Evolutionary conservation across 257 asterid species (phyloP).

Genomic region (Nyctanthes arbortristis): DNA sequence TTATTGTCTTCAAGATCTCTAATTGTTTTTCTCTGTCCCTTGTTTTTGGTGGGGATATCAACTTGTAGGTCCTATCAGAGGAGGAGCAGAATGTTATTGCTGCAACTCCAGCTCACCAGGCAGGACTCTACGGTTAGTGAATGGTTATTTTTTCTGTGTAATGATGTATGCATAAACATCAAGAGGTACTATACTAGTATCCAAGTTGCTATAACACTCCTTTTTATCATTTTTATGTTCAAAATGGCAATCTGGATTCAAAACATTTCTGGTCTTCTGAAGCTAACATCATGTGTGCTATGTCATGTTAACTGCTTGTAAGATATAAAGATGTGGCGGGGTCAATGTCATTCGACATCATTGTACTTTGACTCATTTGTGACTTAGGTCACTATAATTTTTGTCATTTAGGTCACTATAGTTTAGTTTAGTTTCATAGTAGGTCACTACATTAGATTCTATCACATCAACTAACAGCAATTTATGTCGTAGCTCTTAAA

Average conservation of each 20-base stretch:
- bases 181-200: neutral
- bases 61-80: conserved; percentile 64
- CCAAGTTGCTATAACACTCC: conserved; percentile 7
- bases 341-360: too few relatives aligned
- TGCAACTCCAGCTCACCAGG: conserved; percentile 95
- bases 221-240: neutral
- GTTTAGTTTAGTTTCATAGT: too few relatives aligned
- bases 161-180: conserved; percentile 8
- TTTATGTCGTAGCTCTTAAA: too few relatives aligned
- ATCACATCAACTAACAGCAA: too few relatives aligned
- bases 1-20: conserved; percentile 13
- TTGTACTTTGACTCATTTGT: too few relatives aligned
- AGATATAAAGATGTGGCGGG: neutral
- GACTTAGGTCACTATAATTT: too few relatives aligned
- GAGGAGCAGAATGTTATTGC: conserved; percentile 85
- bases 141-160: neutral
- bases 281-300: neutral
- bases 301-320: neutral
- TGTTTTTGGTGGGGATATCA: conserved; percentile 16
- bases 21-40: conserved; percentile 12
- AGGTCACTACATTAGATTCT: too few relatives aligned
- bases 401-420: too few relatives aligned
- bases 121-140: conserved; percentile 80
- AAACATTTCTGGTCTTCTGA: conserved; percentile 13
- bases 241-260: conserved; percentile 11